Evolutionary conservation across 73 alveolate genomes (phyloP).

Genomic region (Stentor roeselii): DNA sequence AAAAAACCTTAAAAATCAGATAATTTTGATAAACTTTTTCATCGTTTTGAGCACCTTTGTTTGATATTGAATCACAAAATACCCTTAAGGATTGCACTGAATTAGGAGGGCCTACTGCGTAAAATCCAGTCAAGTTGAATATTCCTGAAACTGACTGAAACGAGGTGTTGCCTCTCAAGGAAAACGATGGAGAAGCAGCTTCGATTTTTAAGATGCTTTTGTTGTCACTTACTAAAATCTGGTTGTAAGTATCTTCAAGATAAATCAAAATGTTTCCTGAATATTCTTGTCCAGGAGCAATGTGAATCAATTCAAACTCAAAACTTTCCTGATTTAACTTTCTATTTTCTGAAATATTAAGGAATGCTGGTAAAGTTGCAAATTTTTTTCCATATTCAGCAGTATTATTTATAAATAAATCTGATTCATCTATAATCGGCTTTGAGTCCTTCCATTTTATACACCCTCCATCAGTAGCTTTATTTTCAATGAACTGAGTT

Average conservation of each 20-base stretch:
- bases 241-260: neutral
- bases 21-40: neutral
- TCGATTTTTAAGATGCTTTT: neutral
- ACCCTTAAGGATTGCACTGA: neutral
- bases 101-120: neutral
- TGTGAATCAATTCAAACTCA: too few species aligned
- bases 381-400: neutral
- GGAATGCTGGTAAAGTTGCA: neutral
- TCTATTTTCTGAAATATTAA: too few species aligned
- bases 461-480: conserved; percentile 1
- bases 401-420: neutral
- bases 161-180: neutral
- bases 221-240: conserved; percentile 4
- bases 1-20: too few species aligned
- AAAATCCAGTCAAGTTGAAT: neutral
- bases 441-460: neutral
- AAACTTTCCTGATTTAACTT: too few species aligned
- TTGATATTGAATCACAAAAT: neutral
- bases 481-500: neutral
- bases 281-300: neutral
- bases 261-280: neutral
- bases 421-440: neutral
- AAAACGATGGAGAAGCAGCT: neutral
- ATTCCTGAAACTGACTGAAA: neutral
- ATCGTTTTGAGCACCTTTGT: neutral